Conservation (phyloP, 257 asterid species). For the Solanum sitiens region DNA sequence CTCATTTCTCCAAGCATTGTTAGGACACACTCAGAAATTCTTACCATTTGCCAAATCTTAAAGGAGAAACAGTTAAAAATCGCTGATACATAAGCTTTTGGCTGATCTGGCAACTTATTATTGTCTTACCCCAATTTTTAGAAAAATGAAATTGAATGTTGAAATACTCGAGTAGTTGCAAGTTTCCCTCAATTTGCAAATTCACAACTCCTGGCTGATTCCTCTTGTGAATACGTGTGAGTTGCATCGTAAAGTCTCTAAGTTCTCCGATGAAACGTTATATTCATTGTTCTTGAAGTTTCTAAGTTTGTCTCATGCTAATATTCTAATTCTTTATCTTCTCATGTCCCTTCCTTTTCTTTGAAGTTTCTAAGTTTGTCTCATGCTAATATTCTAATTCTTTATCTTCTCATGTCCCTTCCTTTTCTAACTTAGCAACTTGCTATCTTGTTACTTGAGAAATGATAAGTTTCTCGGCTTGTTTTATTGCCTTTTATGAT, state of each 20-base stretch:
- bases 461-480: neutral
- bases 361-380: neutral
- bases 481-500: neutral
- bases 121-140: neutral
- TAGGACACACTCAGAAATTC: neutral
- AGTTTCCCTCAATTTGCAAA: neutral
- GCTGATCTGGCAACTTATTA: neutral
- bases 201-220: neutral
- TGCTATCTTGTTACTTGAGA: neutral
- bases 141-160: neutral
- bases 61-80: neutral
- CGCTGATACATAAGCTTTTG: neutral
- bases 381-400: neutral
- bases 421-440: neutral
- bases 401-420: neutral
- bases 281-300: neutral
- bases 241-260: neutral
- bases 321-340: no score
- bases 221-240: neutral
- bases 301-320: no score
- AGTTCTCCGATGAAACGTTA: neutral
- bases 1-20: neutral
- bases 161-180: neutral
- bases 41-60: neutral
- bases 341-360: no score